Percentiles rank a stretch among this genome's conserved stretches.
These are phyloP conservation scores for Pseudisothecium myosuroides DNA, from an alignment of 225 moss, liverwort and hornwort genomes.

Conservation along the genomic window DNA sequence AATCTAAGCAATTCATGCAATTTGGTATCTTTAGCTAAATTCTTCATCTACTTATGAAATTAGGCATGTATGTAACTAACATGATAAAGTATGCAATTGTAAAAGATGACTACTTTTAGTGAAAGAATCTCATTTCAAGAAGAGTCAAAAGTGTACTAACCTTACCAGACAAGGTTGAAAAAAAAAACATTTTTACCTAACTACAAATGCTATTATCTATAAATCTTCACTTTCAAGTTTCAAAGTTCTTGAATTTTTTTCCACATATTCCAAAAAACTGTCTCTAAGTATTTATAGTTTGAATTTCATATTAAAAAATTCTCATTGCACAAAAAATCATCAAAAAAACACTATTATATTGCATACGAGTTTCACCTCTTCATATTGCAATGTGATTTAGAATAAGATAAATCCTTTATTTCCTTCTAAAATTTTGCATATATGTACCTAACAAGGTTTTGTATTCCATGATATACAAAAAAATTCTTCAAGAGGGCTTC, in stretches of 20 bases:
- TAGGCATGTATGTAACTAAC: no score
- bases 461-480: background rate
- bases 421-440: background rate
- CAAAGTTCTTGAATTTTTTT: background rate
- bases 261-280: background rate
- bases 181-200: background rate
- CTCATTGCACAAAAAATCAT: background rate
- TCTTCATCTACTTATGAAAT: no score
- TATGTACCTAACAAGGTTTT: background rate
- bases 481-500: background rate
- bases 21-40: background rate
- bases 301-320: background rate
- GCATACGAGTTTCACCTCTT: background rate
- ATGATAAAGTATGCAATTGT: no score
- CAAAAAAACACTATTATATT: background rate
- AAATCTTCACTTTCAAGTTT: background rate
- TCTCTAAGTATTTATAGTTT: background rate
- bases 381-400: background rate
- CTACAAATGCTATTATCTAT: background rate
- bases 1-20: background rate
- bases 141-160: background rate
- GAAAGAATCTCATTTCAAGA: no score
- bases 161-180: accelerated
- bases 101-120: no score
- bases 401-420: background rate